Evolutionary conservation across 768 basidiomycete genomes (phyloP).

Genomic region (Trichaptum fuscoviolaceum): DNA sequence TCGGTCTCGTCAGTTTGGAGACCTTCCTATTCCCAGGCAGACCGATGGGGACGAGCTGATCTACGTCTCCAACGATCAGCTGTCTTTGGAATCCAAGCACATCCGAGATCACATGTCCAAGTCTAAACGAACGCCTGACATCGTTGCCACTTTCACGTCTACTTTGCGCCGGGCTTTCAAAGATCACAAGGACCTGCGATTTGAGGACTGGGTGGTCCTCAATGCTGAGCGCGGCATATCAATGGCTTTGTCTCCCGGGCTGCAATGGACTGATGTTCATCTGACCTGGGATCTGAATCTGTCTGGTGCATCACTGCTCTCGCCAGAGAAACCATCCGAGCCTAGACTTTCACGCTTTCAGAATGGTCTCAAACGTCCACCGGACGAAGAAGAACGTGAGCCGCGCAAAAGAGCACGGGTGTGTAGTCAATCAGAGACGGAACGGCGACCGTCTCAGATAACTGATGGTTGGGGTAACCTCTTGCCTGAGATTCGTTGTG

Average conservation of each 20-base stretch:
- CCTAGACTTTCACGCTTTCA: not conserved
- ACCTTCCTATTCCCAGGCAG: not conserved
- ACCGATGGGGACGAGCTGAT: not conserved
- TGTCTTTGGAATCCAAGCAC: not conserved
- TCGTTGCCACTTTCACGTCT: not conserved
- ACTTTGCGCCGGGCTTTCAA: not conserved
- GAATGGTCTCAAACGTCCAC: not conserved
- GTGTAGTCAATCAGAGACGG: not conserved
- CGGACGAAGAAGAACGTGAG: not conserved
- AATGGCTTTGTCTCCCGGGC: too few relatives aligned
- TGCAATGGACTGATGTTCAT: not conserved
- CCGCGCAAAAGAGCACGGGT: not conserved
- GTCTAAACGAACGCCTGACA: not conserved
- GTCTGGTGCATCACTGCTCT: not conserved
- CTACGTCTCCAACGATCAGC: not conserved
- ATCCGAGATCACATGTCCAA: not conserved
- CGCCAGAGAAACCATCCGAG: not conserved
- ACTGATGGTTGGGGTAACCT: not conserved
- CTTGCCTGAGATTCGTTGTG: not conserved
- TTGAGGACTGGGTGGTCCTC: not conserved
- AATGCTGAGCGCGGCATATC: not conserved
- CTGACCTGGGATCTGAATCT: not conserved
- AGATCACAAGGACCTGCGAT: not conserved
- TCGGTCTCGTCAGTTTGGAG: not conserved
- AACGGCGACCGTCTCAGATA: not conserved